Percentiles rank a stretch among this genome's conserved stretches.
These are phyloP conservation scores for Aspergillus terreus DNA, from an alignment of 2,329 filamentous ascomycete species.

Conservation along the genomic window DNA sequence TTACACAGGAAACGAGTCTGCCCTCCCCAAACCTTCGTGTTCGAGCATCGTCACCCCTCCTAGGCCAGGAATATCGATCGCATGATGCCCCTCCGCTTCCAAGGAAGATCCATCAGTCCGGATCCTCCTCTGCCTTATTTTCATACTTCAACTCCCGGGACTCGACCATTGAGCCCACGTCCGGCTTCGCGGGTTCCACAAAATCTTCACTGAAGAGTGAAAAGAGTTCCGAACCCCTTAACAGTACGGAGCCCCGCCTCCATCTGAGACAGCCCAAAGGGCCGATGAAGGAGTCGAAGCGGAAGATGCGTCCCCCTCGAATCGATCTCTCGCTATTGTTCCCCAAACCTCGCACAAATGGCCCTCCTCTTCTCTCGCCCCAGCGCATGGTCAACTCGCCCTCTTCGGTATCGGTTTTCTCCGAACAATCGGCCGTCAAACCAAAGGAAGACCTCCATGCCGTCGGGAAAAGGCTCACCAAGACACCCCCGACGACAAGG, in stretches of 20 bases:
- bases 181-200: constrained; percentile 19
- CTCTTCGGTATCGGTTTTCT: constrained; percentile 33
- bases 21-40: constrained; percentile 33
- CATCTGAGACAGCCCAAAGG: constrained; percentile 21
- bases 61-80: constrained; percentile 38
- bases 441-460: constrained; percentile 16
- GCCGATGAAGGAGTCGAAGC: constrained; percentile 31
- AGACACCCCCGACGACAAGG: constrained; percentile 17
- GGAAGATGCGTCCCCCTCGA: constrained; percentile 36
- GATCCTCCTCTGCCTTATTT: constrained; percentile 44
- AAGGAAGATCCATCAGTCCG: constrained; percentile 36
- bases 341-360: constrained; percentile 34
- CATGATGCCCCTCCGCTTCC: constrained; percentile 29
- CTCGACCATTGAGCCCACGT: constrained; percentile 31
- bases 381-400: constrained; percentile 40
- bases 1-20: constrained; percentile 12
- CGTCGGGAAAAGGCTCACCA: constrained; percentile 26
- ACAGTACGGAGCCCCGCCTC: constrained; percentile 18
- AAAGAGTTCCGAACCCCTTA: constrained; percentile 13
- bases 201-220: background rate
- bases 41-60: constrained; percentile 45
- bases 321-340: constrained; percentile 43
- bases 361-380: constrained; percentile 37
- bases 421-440: constrained; percentile 28
- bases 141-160: constrained; percentile 47